These are phyloP conservation scores for Pichia nakasei DNA, from an alignment of 805 yeast species.

Conservation along the genomic window DNA sequence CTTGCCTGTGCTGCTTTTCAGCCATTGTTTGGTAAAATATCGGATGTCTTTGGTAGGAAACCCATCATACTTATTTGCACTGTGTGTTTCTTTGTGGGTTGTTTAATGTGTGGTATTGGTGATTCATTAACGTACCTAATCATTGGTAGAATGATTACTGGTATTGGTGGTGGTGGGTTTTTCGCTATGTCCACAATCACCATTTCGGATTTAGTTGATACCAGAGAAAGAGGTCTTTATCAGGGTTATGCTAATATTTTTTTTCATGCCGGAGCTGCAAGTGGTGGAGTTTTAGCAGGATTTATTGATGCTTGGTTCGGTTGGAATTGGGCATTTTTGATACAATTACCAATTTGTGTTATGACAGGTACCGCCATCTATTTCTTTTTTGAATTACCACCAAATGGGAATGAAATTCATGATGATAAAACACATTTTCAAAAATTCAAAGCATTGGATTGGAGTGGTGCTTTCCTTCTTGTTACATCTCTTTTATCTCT, in stretches of 20 bases:
- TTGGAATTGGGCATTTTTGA: constrained; percentile 57
- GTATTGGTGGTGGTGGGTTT: constrained; percentile 86
- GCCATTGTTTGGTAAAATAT: constrained; percentile 45
- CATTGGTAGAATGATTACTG: constrained; percentile 63
- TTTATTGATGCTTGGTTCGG: constrained; percentile 42
- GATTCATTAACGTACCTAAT: constrained; percentile 35
- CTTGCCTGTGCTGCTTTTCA: constrained; percentile 41
- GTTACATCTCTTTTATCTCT: constrained; percentile 49
- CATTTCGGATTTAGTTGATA: constrained; percentile 66
- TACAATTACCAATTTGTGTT: constrained; percentile 45
- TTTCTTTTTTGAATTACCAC: constrained; percentile 30
- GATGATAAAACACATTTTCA: constrained; percentile 27
- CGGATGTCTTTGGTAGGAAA: constrained; percentile 47
- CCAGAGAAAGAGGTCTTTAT: constrained; percentile 68
- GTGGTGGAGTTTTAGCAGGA: constrained; percentile 64
- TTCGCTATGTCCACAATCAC: constrained; percentile 67
- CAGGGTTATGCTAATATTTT: constrained; percentile 77
- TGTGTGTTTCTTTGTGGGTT: constrained; percentile 30
- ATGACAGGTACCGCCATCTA: constrained; percentile 32
- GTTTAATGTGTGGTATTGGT: constrained; percentile 34
- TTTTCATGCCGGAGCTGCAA: constrained; percentile 67
- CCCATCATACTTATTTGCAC: constrained; percentile 28
- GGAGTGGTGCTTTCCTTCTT: constrained; percentile 50
- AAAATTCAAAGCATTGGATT: constrained; percentile 30
- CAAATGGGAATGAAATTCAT: constrained; percentile 15